phyloP scores from a whole-genome alignment of 305 asterid species.

The Euphrasia arctica region DNA sequence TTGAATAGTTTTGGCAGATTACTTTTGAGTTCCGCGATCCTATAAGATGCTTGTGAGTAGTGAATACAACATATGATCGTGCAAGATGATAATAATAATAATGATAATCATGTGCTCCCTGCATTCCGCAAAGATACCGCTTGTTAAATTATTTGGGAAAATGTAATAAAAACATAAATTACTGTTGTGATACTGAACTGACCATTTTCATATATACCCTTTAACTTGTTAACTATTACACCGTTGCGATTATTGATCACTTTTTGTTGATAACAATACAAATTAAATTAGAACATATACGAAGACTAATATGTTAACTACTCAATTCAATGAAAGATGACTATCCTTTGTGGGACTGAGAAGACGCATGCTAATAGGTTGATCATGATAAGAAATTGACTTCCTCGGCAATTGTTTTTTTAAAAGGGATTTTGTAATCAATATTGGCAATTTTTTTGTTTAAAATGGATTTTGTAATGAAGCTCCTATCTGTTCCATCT shows the following conservation, averaged over 20 bases:
- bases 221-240: too few species aligned
- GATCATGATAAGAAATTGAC: neutral
- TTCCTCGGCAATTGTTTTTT: neutral
- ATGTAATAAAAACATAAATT: neutral
- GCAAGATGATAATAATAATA: neutral
- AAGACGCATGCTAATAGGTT: neutral
- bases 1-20: neutral
- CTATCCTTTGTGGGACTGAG: too few species aligned
- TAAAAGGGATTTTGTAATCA: slow-evolving; percentile 72
- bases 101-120: neutral
- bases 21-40: neutral
- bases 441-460: neutral
- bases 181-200: too few species aligned
- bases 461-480: too few species aligned
- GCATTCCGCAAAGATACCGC: neutral
- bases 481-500: too few species aligned
- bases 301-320: too few species aligned
- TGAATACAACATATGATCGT: neutral
- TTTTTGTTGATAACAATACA: too few species aligned
- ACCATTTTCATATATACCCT: too few species aligned
- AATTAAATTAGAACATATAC: too few species aligned
- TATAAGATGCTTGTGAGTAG: neutral
- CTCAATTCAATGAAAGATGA: too few species aligned
- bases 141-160: neutral
- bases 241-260: too few species aligned